These are phyloP conservation scores for Trichoderma reesei DNA, from an alignment of 495 filamentous ascomycete genomes.

Conservation along the genomic window DNA sequence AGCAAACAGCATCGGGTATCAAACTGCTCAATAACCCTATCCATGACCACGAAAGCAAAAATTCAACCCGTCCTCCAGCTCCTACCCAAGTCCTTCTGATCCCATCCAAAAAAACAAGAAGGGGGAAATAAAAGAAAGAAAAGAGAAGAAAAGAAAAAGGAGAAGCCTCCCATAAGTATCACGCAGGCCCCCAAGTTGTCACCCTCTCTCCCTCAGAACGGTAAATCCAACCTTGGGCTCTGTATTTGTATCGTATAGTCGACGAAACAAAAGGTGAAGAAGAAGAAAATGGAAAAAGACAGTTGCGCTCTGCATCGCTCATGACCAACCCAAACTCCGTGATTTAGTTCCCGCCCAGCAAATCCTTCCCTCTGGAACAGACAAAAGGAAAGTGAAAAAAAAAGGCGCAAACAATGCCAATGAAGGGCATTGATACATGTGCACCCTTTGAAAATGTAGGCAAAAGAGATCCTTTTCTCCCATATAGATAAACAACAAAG, in stretches of 20 bases:
- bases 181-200: no score
- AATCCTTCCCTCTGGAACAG: not conserved
- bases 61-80: not conserved
- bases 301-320: not conserved
- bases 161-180: no score
- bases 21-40: constrained; percentile 10
- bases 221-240: no score
- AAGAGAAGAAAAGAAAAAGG: no score
- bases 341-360: not conserved
- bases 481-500: not conserved
- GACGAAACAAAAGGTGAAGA: no score
- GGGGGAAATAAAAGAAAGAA: no score
- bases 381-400: not conserved
- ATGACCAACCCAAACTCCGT: constrained; percentile 2
- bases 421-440: no score
- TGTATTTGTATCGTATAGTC: no score
- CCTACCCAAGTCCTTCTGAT: not conserved
- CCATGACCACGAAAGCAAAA: not conserved
- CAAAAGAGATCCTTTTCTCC: not conserved
- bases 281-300: not conserved
- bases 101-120: no score
- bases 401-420: no score
- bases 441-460: not conserved
- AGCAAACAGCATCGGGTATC: constrained; percentile 11
- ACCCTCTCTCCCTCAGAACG: no score